phyloP scores from a whole-genome alignment of 2,329 filamentous ascomycete species.

The Fusarium oxysporum region DNA sequence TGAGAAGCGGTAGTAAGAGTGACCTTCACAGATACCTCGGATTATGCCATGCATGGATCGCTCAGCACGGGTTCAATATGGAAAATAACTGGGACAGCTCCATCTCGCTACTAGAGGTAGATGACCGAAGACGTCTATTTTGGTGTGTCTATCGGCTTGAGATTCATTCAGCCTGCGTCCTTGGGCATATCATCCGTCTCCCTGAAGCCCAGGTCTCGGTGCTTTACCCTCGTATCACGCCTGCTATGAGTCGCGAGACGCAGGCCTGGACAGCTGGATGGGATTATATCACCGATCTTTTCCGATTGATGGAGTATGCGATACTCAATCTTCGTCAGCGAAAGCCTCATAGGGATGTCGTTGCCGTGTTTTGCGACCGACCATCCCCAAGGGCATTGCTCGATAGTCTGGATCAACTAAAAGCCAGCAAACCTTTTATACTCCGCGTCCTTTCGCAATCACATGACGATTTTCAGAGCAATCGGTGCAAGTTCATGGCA shows the following conservation, averaged over 20 bases:
- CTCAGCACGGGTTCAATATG: background rate
- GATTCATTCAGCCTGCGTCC: background rate
- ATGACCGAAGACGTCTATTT: background rate
- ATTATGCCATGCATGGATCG: background rate
- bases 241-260: background rate
- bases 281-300: background rate
- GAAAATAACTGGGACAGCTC: slow-evolving; percentile 1
- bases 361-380: background rate
- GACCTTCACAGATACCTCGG: background rate
- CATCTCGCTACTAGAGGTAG: background rate
- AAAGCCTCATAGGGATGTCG: background rate
- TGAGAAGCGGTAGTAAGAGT: background rate
- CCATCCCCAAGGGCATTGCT: background rate
- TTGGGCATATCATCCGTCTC: background rate
- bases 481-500: background rate
- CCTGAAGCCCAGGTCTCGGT: background rate
- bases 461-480: background rate
- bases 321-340: background rate
- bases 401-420: background rate
- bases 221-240: background rate
- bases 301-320: background rate
- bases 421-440: background rate
- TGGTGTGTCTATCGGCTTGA: background rate
- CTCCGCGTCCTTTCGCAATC: background rate
- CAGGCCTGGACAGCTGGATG: slow-evolving; percentile 1